These are phyloP conservation scores for Fallopia convolvulus DNA, from an alignment of 148 eudicot species.

Conservation along the genomic window DNA sequence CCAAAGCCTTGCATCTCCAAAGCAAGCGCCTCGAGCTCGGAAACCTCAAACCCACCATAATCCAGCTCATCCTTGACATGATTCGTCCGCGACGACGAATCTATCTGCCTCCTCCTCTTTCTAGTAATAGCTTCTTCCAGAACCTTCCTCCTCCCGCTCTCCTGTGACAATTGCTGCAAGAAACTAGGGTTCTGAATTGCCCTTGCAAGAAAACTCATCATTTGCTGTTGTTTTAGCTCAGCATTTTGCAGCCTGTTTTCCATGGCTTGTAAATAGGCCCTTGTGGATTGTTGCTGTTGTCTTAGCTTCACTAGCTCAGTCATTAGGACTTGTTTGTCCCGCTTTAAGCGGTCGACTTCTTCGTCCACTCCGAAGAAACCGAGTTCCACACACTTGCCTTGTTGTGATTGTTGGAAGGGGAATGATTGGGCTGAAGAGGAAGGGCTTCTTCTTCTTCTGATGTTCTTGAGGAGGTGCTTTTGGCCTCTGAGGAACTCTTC, in stretches of 20 bases:
- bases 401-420: constrained; percentile 32
- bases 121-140: constrained; percentile 53
- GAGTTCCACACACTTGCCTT: constrained; percentile 51
- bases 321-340: constrained; percentile 60
- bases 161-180: constrained; percentile 46
- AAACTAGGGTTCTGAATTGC: constrained; percentile 82
- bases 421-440: constrained; percentile 16
- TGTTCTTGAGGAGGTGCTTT: constrained; percentile 58
- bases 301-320: constrained; percentile 73
- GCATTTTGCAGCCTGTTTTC: constrained; percentile 65
- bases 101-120: constrained; percentile 49
- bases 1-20: constrained; percentile 80
- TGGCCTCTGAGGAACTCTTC: constrained; percentile 73
- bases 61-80: constrained; percentile 55
- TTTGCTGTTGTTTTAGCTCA: constrained; percentile 71
- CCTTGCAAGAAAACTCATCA: constrained; percentile 84
- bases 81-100: neutral
- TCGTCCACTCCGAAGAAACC: constrained; percentile 52
- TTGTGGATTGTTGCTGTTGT: constrained; percentile 62
- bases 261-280: constrained; percentile 56
- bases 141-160: constrained; percentile 47
- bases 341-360: constrained; percentile 50
- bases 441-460: constrained; percentile 51
- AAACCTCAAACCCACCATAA: constrained; percentile 36
- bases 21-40: constrained; percentile 88